Evolutionary conservation across 129 eudicot genomes (phyloP), one percentile per base, ranked within the genome.

Genomic region (Helichrysum umbraculigerum): DNA sequence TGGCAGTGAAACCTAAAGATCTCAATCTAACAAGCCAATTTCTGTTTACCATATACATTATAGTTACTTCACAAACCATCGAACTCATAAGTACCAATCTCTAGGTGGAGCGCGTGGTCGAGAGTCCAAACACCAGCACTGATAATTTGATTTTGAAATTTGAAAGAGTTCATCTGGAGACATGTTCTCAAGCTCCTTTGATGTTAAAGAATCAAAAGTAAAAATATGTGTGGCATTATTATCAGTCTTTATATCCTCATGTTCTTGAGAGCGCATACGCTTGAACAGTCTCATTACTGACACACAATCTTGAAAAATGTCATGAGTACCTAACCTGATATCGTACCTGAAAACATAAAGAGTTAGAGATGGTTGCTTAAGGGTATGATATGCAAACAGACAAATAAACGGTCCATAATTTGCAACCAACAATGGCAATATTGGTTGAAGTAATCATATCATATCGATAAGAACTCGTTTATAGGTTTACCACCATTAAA

Each of bases 251-350:
- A 41, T 79, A 12, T 50, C 74, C 37, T 65, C 84, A 77, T 91
- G 97, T 74, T 79, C 78, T 66, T 88, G 93, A 44, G 86, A 63
- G 41, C 91, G 88, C 84, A 91, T 76, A 68, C 90, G 82, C 87
- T 83, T 91, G 80, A 87, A 91, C n/a, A 91, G 80, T 62, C 97
- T 83, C 97, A 88, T 86, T 17, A 78, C 91, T 19, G 97, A 87
- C 21, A 86, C 90, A 66, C 88, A 83, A 75, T 88, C 92, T 69
- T 86, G 90, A 64, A 76, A 88, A 0, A 88, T 86, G 84, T 88
- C 88, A 28, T 86, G 88, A 56, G 62, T 6, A 33, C 90, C 90
- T 66, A 51, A 15, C 82, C 90, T 92, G 73, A 88, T 91, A 58
- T 90, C 87, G 2, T 90, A 90, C 78, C 96, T 90, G 79, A 34